Conservation (phyloP, 495 filamentous ascomycete species). For the Penicillium bialowiezense region DNA sequence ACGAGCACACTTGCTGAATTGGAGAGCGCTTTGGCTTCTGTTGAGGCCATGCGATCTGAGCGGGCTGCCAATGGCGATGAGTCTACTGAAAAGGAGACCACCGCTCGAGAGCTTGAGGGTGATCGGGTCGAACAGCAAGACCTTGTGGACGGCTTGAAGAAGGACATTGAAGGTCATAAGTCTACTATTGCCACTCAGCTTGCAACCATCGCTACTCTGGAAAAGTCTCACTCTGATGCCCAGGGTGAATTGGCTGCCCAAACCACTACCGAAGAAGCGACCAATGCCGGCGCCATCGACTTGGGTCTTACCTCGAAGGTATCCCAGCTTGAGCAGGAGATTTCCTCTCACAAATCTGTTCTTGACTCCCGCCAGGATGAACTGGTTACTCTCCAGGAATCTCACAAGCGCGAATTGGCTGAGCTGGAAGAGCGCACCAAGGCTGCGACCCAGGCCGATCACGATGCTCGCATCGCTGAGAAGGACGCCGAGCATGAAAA, state of each 20-base stretch:
- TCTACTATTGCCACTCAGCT: conserved; percentile 61
- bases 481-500: conserved; percentile 57
- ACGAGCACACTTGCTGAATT: conserved; percentile 68
- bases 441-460: conserved; percentile 41
- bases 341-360: conserved; percentile 50
- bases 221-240: conserved; percentile 59
- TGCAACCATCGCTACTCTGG: conserved; percentile 61
- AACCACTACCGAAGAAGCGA: conserved; percentile 27
- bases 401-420: conserved; percentile 51
- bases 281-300: conserved; percentile 38
- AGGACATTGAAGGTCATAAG: conserved; percentile 78
- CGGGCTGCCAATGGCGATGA: conserved; percentile 26
- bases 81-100: conserved; percentile 44
- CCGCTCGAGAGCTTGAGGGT: conserved; percentile 44
- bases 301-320: conserved; percentile 50
- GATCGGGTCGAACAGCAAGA: conserved; percentile 61
- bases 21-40: conserved; percentile 49
- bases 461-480: conserved; percentile 44
- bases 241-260: conserved; percentile 53
- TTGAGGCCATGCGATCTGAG: conserved; percentile 49
- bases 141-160: conserved; percentile 62
- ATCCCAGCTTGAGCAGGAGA: conserved; percentile 55
- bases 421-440: conserved; percentile 42
- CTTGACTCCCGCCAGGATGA: conserved; percentile 53
- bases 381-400: conserved; percentile 51